A percentile compares a stretch with the other conserved stretches of the same genome.
Evolutionary conservation across 2,329 filamentous ascomycete genomes (phyloP).

Genomic region (Claviceps sp.): DNA sequence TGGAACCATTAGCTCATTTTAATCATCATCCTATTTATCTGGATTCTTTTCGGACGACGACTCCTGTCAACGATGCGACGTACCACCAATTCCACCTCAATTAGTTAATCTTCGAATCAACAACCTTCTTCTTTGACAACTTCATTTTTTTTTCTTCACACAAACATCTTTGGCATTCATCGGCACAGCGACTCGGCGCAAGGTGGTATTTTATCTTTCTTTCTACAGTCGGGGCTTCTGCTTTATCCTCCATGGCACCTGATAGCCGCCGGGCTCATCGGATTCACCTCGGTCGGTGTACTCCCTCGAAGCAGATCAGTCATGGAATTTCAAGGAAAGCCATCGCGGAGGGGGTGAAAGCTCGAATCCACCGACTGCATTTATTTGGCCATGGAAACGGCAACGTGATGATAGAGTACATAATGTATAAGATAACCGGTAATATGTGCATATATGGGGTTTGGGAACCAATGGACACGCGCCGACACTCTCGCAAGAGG

Average conservation of each 20-base stretch:
- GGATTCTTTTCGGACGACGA: constrained; percentile 1
- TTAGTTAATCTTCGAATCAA: constrained; percentile 19
- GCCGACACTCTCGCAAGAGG: constrained; percentile 21
- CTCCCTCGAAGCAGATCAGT: constrained; percentile 6
- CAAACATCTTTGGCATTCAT: constrained; percentile 26
- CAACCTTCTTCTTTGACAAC: constrained; percentile 2
- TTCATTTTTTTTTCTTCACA: constrained; percentile 12
- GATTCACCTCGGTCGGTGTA: neutral
- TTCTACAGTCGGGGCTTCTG: neutral
- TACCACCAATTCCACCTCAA: constrained; percentile 4
- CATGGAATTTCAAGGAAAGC: constrained; percentile 9
- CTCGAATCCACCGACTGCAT: constrained; percentile 15
- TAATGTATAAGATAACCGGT: constrained; percentile 26
- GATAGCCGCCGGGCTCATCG: neutral
- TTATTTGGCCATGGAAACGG: constrained; percentile 14
- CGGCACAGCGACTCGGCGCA: constrained; percentile 28
- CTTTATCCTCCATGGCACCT: neutral
- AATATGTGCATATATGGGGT: constrained; percentile 21
- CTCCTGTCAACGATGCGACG: constrained; percentile 14
- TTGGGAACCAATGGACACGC: constrained; percentile 12
- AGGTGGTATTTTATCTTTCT: constrained; percentile 14
- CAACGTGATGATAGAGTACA: constrained; percentile 22
- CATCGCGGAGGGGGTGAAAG: neutral
- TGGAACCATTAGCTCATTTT: constrained; percentile 2
- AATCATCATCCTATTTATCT: constrained; percentile 4